Evolutionary conservation across 1,284 basidiomycete genomes (phyloP).

Genomic region (Ceratorhiza oryzae-sativae): DNA sequence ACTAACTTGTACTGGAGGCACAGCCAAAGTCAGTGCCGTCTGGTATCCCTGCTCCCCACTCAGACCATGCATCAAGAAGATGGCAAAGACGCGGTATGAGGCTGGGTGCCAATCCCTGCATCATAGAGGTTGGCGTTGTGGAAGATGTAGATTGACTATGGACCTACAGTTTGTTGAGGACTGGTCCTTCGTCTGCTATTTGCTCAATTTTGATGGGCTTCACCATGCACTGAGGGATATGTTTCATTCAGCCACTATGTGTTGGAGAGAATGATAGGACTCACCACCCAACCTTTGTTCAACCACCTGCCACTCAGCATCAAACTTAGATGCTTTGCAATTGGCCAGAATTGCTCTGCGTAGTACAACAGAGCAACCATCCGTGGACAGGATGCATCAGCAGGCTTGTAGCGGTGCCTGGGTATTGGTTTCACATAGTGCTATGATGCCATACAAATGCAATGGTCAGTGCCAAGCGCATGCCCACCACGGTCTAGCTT

Average conservation of each 20-base stretch:
- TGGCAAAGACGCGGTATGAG: background rate
- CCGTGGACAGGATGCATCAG: background rate
- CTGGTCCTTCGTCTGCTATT: background rate
- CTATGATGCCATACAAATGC: background rate
- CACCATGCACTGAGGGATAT: background rate
- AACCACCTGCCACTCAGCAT: background rate
- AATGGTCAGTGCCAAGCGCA: too few relatives aligned
- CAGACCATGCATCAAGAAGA: constrained; percentile 10
- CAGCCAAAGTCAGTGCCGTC: background rate
- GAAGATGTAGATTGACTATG: background rate
- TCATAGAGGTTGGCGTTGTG: background rate
- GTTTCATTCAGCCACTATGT: too few relatives aligned
- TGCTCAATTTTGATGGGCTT: constrained; percentile 18
- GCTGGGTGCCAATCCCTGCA: background rate
- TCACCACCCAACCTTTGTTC: constrained; percentile 14
- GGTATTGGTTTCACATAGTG: background rate
- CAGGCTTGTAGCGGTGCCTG: background rate
- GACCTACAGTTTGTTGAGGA: background rate
- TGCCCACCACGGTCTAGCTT: background rate
- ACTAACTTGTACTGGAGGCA: background rate
- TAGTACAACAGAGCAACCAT: background rate
- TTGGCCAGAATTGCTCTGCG: constrained; percentile 14
- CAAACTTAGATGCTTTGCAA: background rate
- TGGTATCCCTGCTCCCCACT: constrained; percentile 18
- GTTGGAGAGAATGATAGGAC: background rate